Base-by-base conservation (phyloP, 1,139 yeast genomes). In the Diutina pseudorugosa region DNA sequence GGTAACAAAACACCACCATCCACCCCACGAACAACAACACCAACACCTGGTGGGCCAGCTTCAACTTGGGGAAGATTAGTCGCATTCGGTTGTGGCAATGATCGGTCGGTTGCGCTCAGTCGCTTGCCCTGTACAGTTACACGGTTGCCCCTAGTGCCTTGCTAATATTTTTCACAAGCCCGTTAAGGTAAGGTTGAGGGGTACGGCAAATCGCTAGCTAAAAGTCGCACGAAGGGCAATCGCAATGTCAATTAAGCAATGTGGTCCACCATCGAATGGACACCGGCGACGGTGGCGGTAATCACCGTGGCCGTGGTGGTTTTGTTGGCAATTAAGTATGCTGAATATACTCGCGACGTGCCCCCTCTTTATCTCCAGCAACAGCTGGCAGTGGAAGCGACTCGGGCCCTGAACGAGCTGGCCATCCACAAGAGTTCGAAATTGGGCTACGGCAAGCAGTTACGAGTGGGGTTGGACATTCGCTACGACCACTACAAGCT, bases 401-500 rank as follows among this genome's bases (percentile, higher is more conserved):
- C 85, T 0, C 67, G 91, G 41, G 71, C 76, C 51, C 67, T 69
- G 21, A 65, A 73, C 49, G 89, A 85, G 62, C 78, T 87, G 27
- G 85, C 90, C 1, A 68, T 81, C 14, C 79, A 84, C 62, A 75
- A 85, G 57, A 81, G 85, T 50, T 79, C 77, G 52, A 78, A 82
- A 60, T 74, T 82, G 20, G 87, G 85, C 44, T 76, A 76, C 60
- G 82, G 83, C 2, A 67, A 76, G 55, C 83, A 85, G 0, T 69
- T 85, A 48, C 71, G 83, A 23, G 79, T 85, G 1, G 94, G 94
- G 0, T 67, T 85, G 51, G 80, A 80, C 50, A 75, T 85, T 23
- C 72, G 86, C 53, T 73, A 73, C 55, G 73, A 77, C 51, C 82
- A 77, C 41, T 85, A 83, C 64, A 81, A 79, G 59, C 60, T 83